Base-by-base conservation (phyloP, 2,329 filamentous ascomycete genomes). In the Cytospora chrysosperma region DNA sequence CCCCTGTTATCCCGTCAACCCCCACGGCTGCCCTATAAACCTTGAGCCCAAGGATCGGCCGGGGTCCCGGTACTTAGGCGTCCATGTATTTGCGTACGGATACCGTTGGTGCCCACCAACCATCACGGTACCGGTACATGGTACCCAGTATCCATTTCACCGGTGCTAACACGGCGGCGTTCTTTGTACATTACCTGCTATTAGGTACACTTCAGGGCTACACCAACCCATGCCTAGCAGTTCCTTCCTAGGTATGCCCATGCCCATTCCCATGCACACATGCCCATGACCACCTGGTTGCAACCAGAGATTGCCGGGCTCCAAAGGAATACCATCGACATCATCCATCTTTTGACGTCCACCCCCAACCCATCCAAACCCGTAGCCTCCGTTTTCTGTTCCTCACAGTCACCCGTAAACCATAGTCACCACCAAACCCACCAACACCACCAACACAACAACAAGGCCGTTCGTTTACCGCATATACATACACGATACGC, bases 281-380 rank as follows among this genome's bases (percentile, higher is more conserved):
- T n/a, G n/a, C n/a, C n/a, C n/a, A n/a, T n/a, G n/a, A n/a, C n/a
- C n/a, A n/a, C n/a, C n/a, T n/a, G n/a, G n/a, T n/a, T n/a, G n/a
- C n/a, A n/a, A n/a, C 34, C 15, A 43, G 37, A 43, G 19, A 19
- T 43, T 43, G 37, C 37, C 37, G 37, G 37, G 37, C 37, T n/a
- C 37, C 37, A n/a, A 43, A 19, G 37, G 8, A 50, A 30, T 52
- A 40, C 51, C 58, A 61, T 55, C 58, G 58, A 61, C 58, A 61
- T 61, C n/a, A n/a, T n/a, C n/a, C 58, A 61, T 55, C 58, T 55
- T 27, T 60, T 43, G 50, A 53, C 32, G 32, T 24, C 49, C 34
- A 34, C 50, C 58, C 52, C 37, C 32, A n/a, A n/a, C n/a, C n/a
- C n/a, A n/a, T n/a, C n/a, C n/a, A n/a, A n/a, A n/a, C n/a, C 51